Evolutionary conservation across 352 stramenopile species (phyloP), one percentile per base, ranked within the genome.

Genomic region (Lagenidium giganteum): DNA sequence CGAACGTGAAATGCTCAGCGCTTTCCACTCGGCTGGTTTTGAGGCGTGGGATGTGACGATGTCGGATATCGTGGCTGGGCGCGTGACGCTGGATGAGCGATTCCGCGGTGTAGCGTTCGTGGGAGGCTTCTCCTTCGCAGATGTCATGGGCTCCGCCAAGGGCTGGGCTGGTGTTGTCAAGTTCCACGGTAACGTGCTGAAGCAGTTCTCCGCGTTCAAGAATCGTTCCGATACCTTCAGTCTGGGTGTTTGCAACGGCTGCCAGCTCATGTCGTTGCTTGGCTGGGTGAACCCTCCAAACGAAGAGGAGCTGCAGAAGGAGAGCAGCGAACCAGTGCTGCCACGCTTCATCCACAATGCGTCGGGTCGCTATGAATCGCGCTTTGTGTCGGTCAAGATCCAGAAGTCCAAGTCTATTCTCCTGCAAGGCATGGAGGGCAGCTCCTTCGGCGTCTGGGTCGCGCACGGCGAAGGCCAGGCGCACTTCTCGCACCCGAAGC

Each of bases 181-280:
- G 63, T 99, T 97, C 77, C 98, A 99, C 65, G 58, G 80, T 20
- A 83, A 92, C 56, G 79, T 99, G 13, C 87, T 96, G 33, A 76
- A 94, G 57, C 93, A 99, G 74, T 99, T 99, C 57, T 53, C 97
- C 46, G 79, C 80, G 5, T 99, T 99, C 77, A 87, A 89, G 36
- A 83, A 84, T 13, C 89, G 96, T 46, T 58, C 83, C 22, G 93
- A 99, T 73, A 99, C 96, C 16, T 99, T 99, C 74, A 98, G 87
- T 66, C 88, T 99, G 14, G 97, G 97, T 42, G 87, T 99, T 0
- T 99, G 97, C 72, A 99, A 99, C 64, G 97, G 97, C 29, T 99
- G 97, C 70, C 97, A 99, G 75, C 91, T 99, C 29, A 98, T 99
- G 95, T 96, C 95, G 27, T 70, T 99, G 25, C 85, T 99, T 14